Evolutionary conservation across 176 grass and related monocot species (phyloP).

Genomic region (Aegilops umbellulata): DNA sequence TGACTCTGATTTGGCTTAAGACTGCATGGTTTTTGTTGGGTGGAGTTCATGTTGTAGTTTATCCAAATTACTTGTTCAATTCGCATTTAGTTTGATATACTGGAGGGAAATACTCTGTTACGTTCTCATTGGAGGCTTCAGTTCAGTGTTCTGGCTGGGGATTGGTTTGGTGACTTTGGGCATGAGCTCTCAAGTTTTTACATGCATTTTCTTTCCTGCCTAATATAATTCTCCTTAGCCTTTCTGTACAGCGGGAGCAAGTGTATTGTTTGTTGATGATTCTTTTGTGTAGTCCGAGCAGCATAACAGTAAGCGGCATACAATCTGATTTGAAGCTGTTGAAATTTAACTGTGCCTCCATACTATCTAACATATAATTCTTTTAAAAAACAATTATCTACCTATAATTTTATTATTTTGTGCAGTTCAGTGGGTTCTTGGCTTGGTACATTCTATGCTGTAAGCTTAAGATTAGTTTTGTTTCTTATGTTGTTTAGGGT

Average conservation of each 20-base stretch:
- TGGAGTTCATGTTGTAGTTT: slow-evolving; percentile 3
- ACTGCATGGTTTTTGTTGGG: not conserved
- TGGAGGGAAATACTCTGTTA: not conserved
- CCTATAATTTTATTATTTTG: not conserved
- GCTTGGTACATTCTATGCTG: not conserved
- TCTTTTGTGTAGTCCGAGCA: not conserved
- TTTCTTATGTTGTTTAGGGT: slow-evolving; percentile 1
- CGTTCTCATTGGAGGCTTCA: not conserved
- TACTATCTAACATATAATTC: not conserved
- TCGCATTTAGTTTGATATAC: slow-evolving; percentile 3
- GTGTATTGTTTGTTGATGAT: not conserved
- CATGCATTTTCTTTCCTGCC: not conserved
- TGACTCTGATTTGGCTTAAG: not conserved
- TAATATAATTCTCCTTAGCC: not conserved
- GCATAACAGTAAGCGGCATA: not conserved
- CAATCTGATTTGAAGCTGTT: not conserved
- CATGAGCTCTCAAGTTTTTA: not conserved
- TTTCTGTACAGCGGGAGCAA: not conserved
- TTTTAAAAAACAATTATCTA: not conserved
- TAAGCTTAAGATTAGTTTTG: not conserved
- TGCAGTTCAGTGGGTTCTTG: not conserved
- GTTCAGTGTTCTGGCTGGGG: not conserved
- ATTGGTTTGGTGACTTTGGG: not conserved
- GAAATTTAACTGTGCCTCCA: not conserved
- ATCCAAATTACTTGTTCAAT: not conserved